Percentiles rank a stretch among this genome's conserved stretches.
These are phyloP conservation scores for Chaetomium strumarium DNA, from an alignment of 2,329 filamentous ascomycete species.

Conservation along the genomic window DNA sequence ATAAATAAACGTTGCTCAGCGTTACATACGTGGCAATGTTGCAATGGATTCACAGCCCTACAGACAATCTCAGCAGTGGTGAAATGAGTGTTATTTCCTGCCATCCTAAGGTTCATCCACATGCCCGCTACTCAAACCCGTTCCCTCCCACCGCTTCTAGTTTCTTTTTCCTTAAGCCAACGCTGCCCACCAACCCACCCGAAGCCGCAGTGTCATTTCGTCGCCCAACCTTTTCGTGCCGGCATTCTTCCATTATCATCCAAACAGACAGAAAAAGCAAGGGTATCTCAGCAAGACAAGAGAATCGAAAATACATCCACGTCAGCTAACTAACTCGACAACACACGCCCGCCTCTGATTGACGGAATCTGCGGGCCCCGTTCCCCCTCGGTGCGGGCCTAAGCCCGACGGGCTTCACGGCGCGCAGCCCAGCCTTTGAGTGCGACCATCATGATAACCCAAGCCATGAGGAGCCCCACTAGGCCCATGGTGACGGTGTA, in stretches of 20 bases:
- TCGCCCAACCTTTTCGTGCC: background rate
- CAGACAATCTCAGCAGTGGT: no score
- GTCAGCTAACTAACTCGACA: background rate
- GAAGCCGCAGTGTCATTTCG: background rate
- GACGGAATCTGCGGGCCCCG: no score
- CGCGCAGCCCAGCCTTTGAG: slow-evolving; percentile 80
- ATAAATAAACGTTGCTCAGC: no score
- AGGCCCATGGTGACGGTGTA: slow-evolving; percentile 85
- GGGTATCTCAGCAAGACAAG: slow-evolving; percentile 22
- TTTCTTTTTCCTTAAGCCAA: background rate
- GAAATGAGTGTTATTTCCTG: no score
- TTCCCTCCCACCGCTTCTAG: background rate
- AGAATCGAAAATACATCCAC: slow-evolving; percentile 13
- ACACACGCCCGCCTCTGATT: background rate
- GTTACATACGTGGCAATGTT: no score
- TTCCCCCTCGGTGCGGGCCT: no score
- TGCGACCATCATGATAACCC: slow-evolving; percentile 69
- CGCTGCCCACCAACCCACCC: background rate
- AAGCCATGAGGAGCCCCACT: slow-evolving; percentile 78
- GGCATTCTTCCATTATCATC: slow-evolving; percentile 6
- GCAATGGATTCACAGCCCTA: no score
- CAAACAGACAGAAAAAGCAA: slow-evolving; percentile 1
- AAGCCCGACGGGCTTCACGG: slow-evolving; percentile 31
- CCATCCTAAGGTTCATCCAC: no score
- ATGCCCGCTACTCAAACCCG: no score